Conservation (phyloP, 257 asterid species). For the Scutellaria baicalensis region DNA sequence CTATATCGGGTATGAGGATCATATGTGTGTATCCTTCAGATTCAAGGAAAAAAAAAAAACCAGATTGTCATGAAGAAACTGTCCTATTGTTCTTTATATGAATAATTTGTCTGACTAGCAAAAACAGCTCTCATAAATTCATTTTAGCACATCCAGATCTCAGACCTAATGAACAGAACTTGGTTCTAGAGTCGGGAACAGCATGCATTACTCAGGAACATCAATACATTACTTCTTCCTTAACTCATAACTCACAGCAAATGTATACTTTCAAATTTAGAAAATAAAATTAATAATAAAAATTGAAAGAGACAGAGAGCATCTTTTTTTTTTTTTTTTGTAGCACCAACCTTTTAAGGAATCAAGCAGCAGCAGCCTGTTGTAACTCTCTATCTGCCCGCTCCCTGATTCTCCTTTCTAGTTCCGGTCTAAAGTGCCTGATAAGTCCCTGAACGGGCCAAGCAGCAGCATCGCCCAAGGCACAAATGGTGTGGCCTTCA, state of each 20-base stretch:
- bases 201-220: background rate
- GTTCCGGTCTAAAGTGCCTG: constrained; percentile 95
- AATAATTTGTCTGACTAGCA: background rate
- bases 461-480: constrained; percentile 99
- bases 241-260: background rate
- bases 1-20: background rate
- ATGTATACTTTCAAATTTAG: background rate
- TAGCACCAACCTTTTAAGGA: constrained; percentile 30
- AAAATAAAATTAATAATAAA: background rate
- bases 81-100: background rate
- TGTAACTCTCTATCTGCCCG: constrained; percentile 84
- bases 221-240: background rate
- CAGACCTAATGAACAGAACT: background rate
- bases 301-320: background rate
- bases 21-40: background rate
- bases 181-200: background rate
- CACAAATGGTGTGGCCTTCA: constrained; percentile 99
- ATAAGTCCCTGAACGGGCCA: constrained; percentile 99
- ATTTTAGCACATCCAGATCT: background rate
- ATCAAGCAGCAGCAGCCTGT: constrained; percentile 78
- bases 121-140: background rate
- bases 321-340: background rate
- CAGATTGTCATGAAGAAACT: background rate
- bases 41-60: background rate
- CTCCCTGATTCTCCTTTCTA: constrained; percentile 90